Conservation (phyloP, 371 early-diverging fungal species). For the Choanephora cucurbitarum region DNA sequence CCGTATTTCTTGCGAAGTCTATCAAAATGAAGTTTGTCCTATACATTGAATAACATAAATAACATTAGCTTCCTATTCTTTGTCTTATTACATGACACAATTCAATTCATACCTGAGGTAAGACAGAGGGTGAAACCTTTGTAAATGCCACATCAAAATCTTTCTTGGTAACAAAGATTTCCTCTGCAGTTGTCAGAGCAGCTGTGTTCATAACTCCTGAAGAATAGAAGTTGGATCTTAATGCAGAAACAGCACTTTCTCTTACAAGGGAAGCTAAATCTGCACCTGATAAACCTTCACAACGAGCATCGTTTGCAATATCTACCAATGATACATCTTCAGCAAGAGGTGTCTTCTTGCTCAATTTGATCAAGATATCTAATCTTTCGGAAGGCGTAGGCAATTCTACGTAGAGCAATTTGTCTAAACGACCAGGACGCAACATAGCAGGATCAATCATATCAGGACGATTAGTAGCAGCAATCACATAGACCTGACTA, state of each 20-base stretch:
- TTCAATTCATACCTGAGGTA: constrained; percentile 49
- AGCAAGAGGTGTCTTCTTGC: constrained; percentile 80
- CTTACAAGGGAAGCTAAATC: constrained; percentile 92
- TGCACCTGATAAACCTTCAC: constrained; percentile 91
- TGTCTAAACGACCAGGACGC: constrained; percentile 99
- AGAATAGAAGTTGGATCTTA: constrained; percentile 64
- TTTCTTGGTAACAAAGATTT: constrained; percentile 61
- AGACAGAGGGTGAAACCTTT: constrained; percentile 84
- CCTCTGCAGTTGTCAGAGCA: constrained; percentile 21
- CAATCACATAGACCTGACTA: constrained; percentile 94
- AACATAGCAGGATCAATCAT: constrained; percentile 99
- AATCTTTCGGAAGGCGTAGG: constrained; percentile 84
- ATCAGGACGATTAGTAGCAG: constrained; percentile 99
- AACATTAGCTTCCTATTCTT: background rate
- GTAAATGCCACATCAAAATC: constrained; percentile 84
- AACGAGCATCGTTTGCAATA: constrained; percentile 74
- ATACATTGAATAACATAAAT: constrained; percentile 3
- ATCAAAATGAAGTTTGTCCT: constrained; percentile 36
- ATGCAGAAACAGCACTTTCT: constrained; percentile 87
- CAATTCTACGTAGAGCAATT: constrained; percentile 94
- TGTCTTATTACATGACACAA: background rate
- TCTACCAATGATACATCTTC: constrained; percentile 67
- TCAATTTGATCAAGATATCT: constrained; percentile 87
- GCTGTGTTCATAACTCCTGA: constrained; percentile 27
- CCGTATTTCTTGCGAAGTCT: constrained; percentile 36